These are phyloP conservation scores for Curvularia lunata DNA, from an alignment of 2,329 filamentous ascomycete species.

Conservation along the genomic window DNA sequence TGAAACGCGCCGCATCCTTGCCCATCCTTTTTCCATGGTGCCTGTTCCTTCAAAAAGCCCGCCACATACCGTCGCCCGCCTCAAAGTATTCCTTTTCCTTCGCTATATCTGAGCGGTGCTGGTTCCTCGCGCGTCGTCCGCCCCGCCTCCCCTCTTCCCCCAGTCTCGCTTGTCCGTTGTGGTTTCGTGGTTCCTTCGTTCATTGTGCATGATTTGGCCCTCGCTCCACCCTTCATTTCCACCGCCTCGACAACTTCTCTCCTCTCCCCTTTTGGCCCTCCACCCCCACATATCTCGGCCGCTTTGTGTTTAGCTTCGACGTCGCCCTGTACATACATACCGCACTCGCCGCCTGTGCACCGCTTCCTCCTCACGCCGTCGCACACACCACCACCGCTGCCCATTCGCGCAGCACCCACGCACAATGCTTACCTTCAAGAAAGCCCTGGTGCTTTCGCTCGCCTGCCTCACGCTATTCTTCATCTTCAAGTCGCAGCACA, in stretches of 20 bases:
- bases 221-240: slow-evolving; percentile 8
- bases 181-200: background rate
- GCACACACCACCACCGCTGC: background rate
- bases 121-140: background rate
- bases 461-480: slow-evolving; percentile 73
- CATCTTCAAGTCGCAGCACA: slow-evolving; percentile 69
- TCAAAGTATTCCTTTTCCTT: background rate
- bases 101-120: background rate
- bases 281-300: background rate
- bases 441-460: slow-evolving; percentile 74
- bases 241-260: background rate
- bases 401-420: slow-evolving; percentile 11
- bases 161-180: background rate
- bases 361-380: too few species aligned
- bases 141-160: background rate
- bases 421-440: slow-evolving; percentile 78
- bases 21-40: slow-evolving; percentile 2
- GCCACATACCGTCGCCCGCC: slow-evolving; percentile 2
- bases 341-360: slow-evolving; percentile 1
- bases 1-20: slow-evolving; percentile 20
- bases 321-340: background rate
- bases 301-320: background rate
- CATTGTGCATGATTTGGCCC: slow-evolving; percentile 1
- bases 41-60: slow-evolving; percentile 11
- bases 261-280: slow-evolving; percentile 10